Evolutionary conservation across 2,329 filamentous ascomycete species (phyloP).

Genomic region (Cladorrhinum sp.): DNA sequence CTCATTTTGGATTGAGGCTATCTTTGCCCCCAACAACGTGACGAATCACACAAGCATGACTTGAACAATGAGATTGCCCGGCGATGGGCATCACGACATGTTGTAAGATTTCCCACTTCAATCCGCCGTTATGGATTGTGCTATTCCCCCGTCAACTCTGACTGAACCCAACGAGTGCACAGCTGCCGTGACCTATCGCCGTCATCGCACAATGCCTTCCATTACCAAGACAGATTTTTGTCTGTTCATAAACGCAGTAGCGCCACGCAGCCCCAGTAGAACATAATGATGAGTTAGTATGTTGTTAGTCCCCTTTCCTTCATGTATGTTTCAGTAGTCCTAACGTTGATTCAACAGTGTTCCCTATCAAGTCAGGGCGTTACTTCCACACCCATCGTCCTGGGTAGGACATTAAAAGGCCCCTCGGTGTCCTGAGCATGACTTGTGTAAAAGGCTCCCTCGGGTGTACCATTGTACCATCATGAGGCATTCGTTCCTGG

Average conservation of each 20-base stretch:
- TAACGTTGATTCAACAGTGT: no score
- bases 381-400: no score
- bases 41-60: neutral
- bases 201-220: no score
- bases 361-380: no score
- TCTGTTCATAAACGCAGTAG: no score
- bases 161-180: neutral
- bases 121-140: no score
- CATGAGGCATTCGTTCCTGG: neutral
- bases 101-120: neutral
- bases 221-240: no score
- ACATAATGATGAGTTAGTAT: no score
- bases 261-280: no score
- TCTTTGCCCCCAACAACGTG: neutral
- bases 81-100: neutral
- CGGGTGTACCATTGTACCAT: neutral
- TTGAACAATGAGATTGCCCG: neutral
- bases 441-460: slow-evolving; percentile 2
- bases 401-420: slow-evolving; percentile 29
- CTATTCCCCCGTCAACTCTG: neutral
- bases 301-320: no score
- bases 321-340: no score
- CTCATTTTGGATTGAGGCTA: neutral
- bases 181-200: neutral
- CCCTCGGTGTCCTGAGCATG: slow-evolving; percentile 10